Evolutionary conservation across 805 yeast genomes (phyloP), one percentile per base, ranked within the genome.

Genomic region (Ogataea pini): DNA sequence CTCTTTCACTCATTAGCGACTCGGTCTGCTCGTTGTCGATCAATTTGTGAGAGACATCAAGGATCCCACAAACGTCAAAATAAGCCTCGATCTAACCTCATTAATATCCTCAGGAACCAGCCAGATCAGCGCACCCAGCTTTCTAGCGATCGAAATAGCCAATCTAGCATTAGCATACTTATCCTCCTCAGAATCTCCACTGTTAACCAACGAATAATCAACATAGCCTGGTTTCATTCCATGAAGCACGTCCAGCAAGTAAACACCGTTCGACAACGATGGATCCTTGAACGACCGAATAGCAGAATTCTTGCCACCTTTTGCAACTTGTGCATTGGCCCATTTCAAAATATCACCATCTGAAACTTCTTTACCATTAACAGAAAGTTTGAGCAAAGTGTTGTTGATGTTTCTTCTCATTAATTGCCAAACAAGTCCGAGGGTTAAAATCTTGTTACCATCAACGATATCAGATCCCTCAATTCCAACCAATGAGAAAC

Each of bases 21-120:
- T 28, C 31, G n/a, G 10, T 28, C 9, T 10, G 31, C 31, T 28
- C 31, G 31, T 28, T 13, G 14, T 28, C 10, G 8, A 10, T 46
- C 49, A 55, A 7, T 41, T 41, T 14, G 59, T 62, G 48, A 87
- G 69, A 8, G 91, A 74, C 99, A 94, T 94, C 69, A 94, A 80
- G 43, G 97, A 89, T 46, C 97, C 99, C 52, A 94, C 89, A 67
- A 94, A 94, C 1, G 98, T 90, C 67, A 90, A 79, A 49, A 94
- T 87, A 72, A 94, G 83, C 69, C 98, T 83, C 38, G 96, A 79
- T 71, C 98, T 86, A 37, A 94, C 97, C 72, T 92, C 98, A 61
- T 85, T 87, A 62, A 94, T 94, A 72, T 94, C 99, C 70, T 94
- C 99, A n/a, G 99, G 99, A n/a, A 94, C 97, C 59, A 94, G 78